Evolutionary conservation across 768 basidiomycete genomes (phyloP), one percentile per base, ranked within the genome.

Genomic region (Tulasnella sp.): DNA sequence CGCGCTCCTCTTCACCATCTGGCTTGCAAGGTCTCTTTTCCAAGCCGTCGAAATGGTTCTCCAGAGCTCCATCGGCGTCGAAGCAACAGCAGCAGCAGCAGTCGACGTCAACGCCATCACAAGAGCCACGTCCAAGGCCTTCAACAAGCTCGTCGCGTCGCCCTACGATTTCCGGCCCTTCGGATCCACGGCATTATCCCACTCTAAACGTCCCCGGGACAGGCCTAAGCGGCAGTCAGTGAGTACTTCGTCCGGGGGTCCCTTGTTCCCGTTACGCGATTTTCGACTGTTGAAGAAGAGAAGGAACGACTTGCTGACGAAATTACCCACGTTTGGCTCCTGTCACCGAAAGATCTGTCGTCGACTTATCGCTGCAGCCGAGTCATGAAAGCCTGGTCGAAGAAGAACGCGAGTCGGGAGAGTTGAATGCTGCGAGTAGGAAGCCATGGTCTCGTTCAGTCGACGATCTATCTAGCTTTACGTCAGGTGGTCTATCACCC

Each of bases 131-230:
- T 34, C 32, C 10, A n/a, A 26, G 30, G 3, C 38, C 23, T 26
- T 51, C 30, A 15, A 38, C 34, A 49, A 44, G 29, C 32, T 44
- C 51, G 45, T 29, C 27, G 26, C 48, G 54, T 21, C 52, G 63
- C 63, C 85, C 81, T 55, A 89, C 88, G 76, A 91, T 90, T 38
- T 90, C 88, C 30, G 82, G 84, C 48, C 88, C 88, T 1, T 88
- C 86, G 3, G 88, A 90, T 66, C 88, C 86, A 8, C 74, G 88
- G 21, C 88, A 86, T 2, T 38, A 38, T 38, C 7, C 34, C 34
- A 84, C 90, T 1, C 52, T 32, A 10, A 27, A 24, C 13, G 26
- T 58, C 4, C 42, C 41, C 21, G 43, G 34, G n/a, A 44, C 70
- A 85, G 64, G 64, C 42, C 66, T 75, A 54, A 73, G 76, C 60